phyloP scores from a whole-genome alignment of 345 rosid species.

The Sonneratia alba region DNA sequence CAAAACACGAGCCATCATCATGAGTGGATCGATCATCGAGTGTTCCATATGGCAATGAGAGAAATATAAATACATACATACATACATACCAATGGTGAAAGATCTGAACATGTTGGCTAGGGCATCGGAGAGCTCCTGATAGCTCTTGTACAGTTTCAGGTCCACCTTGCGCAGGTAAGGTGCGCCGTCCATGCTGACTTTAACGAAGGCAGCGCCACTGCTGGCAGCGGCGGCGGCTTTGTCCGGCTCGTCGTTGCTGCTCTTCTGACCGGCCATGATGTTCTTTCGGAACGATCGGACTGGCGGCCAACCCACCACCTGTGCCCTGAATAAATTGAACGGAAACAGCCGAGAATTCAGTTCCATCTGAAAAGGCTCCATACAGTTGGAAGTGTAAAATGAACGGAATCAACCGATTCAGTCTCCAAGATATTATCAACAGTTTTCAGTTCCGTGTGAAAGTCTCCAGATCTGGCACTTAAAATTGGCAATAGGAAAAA shows the following conservation, averaged over 20 bases:
- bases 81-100: slow-evolving; percentile 51
- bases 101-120: slow-evolving; percentile 79
- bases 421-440: no score
- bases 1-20: no score
- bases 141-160: slow-evolving; percentile 62
- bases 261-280: slow-evolving; percentile 56
- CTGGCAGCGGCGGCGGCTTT: slow-evolving; percentile 14
- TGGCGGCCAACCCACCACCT: slow-evolving; percentile 91
- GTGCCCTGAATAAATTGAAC: slow-evolving; percentile 38
- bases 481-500: no score
- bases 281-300: slow-evolving; percentile 68
- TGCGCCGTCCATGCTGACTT: slow-evolving; percentile 88
- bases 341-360: not conserved
- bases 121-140: slow-evolving; percentile 61
- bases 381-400: not conserved
- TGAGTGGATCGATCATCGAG: no score
- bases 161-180: slow-evolving; percentile 78
- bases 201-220: slow-evolving; percentile 42
- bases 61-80: no score
- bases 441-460: no score
- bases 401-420: no score
- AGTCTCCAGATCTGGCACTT: no score
- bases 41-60: no score
- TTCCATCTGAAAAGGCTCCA: not conserved
- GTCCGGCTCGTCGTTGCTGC: slow-evolving; percentile 18